A percentile compares a stretch with the other conserved stretches of the same genome.
Evolutionary conservation across 208 protist genomes (phyloP).

Genomic region (Acanthamoeba triangularis): DNA sequence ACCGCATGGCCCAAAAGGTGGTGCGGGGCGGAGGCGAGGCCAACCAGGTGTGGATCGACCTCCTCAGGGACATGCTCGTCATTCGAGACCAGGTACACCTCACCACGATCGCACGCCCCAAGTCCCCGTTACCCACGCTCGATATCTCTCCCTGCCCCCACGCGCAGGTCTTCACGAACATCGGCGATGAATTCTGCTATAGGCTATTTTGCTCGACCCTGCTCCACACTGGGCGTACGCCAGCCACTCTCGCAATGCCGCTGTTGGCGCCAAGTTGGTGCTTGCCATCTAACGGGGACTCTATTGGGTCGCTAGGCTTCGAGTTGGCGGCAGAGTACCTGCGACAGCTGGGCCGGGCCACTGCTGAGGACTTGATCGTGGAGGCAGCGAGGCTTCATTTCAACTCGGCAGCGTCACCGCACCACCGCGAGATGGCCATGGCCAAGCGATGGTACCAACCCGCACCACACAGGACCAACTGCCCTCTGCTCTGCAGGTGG

Average conservation of each 20-base stretch:
- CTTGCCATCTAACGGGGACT: background rate
- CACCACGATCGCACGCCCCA: background rate
- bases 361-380: slow-evolving; percentile 1
- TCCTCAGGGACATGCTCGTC: slow-evolving; percentile 54
- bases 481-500: too few relatives aligned
- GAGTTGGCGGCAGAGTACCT: slow-evolving; percentile 48
- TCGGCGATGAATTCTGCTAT: slow-evolving; percentile 39
- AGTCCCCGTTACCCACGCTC: background rate
- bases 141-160: background rate
- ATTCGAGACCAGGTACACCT: slow-evolving; percentile 16
- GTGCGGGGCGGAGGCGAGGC: slow-evolving; percentile 13
- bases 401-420: slow-evolving; percentile 22
- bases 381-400: slow-evolving; percentile 45
- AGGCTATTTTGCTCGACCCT: slow-evolving; percentile 55
- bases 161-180: background rate
- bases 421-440: slow-evolving; percentile 60
- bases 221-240: slow-evolving; percentile 25
- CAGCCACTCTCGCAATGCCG: background rate
- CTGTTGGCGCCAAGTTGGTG: background rate
- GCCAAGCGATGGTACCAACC: background rate
- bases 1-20: slow-evolving; percentile 50
- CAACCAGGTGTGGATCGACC: slow-evolving; percentile 35
- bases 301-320: background rate
- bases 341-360: slow-evolving; percentile 26
- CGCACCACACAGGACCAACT: background rate